A percentile compares a stretch with the other conserved stretches of the same genome.
phyloP scores from a whole-genome alignment of 352 stramenopile genomes.

The Pythium insidiosum region DNA sequence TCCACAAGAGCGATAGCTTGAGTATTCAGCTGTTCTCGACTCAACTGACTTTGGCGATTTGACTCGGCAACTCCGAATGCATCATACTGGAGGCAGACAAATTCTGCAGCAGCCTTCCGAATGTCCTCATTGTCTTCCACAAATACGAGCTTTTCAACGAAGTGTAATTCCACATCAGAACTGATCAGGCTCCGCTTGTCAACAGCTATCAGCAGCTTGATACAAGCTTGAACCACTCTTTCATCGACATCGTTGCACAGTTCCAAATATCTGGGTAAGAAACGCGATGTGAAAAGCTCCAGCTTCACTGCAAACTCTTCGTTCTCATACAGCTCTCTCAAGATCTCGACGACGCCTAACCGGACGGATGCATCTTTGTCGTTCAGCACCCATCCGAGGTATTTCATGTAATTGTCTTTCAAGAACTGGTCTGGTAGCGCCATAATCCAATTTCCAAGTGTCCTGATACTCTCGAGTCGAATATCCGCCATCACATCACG shows the following conservation, averaged over 20 bases:
- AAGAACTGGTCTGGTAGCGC: conserved; percentile 88
- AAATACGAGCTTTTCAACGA: conserved; percentile 79
- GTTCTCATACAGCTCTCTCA: conserved; percentile 80
- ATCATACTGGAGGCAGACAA: conserved; percentile 85
- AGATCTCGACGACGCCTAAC: conserved; percentile 67
- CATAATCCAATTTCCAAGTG: conserved; percentile 80
- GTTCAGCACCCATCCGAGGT: conserved; percentile 93
- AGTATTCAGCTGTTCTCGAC: conserved; percentile 76
- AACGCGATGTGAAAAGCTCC: conserved; percentile 74
- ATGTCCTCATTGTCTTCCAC: conserved; percentile 61
- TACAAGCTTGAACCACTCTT: conserved; percentile 53
- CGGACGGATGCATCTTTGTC: conserved; percentile 87
- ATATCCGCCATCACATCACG: conserved; percentile 92
- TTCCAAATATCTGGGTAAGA: conserved; percentile 70
- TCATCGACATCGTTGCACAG: conserved; percentile 78
- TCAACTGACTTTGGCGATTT: conserved; percentile 52
- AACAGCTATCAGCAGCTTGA: conserved; percentile 69
- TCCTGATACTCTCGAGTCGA: conserved; percentile 70
- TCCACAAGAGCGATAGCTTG: conserved; percentile 86
- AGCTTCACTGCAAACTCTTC: conserved; percentile 54
- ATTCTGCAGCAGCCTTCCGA: conserved; percentile 73
- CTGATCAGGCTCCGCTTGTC: conserved; percentile 80
- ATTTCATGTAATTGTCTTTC: conserved; percentile 94
- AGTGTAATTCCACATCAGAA: conserved; percentile 64
- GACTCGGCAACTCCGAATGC: conserved; percentile 75